Evolutionary conservation across 2,329 filamentous ascomycete species (phyloP), one percentile per base, ranked within the genome.

Genomic region (Trichophyton simii): DNA sequence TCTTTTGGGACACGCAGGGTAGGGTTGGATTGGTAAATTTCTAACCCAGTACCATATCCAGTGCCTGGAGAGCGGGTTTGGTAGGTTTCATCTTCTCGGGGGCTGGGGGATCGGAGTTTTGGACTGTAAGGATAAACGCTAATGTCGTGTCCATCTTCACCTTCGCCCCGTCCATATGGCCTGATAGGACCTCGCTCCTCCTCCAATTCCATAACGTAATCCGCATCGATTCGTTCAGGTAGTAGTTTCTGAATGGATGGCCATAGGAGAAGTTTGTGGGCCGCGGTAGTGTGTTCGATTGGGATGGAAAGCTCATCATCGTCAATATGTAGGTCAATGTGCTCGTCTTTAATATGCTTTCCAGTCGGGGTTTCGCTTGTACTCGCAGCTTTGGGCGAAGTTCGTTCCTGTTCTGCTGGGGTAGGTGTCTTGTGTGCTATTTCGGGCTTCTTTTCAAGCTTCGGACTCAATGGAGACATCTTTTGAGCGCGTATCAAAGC

Each of bases 271-370:
- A 97, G 78, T 64, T 91, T 83, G 58, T 94, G 89, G 0, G 91
- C 91, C n/a, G 90, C 84, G 0, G 91, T 96, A 0, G 89, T 95
- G 69, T 97, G 92, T 66, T 95, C 89, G 31, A 86, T 83, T 0
- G 90, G 88, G 61, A 95, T 88, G 1, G 87, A 83, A 13, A 88
- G 82, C 65, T 85, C 81, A 55, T 83, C 84, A 31, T 73, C 72
- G 34, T 74, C 71, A 8, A 58, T 54, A 15, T 52, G 34, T 13
- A 36, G 0, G 81, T 80, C 11, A 74, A 76, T 5, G 82, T 80
- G 9, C 59, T 61, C 78, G 13, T 65, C 69, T 65, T 61, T 66
- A 65, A 57, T 38, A 42, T 46, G 11, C n/a, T 62, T 59, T 28
- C 41, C 42, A 34, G 7, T 48, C 13, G 22, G 41, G 11, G 25